These are phyloP conservation scores for Termitomyces bulborhizus DNA, from an alignment of 768 basidiomycete species.

Conservation along the genomic window DNA sequence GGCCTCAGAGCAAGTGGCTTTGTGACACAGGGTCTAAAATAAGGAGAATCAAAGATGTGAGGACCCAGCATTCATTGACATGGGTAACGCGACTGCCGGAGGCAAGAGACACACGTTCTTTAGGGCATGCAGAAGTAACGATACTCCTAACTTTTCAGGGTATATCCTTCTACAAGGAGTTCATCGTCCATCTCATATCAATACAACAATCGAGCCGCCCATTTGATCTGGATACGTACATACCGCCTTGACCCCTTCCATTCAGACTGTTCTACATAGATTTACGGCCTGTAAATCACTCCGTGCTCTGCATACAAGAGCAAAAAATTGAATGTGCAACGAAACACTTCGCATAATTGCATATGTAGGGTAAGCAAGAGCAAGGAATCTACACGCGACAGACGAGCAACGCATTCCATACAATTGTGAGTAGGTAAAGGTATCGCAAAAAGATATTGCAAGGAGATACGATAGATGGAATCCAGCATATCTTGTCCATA, in stretches of 20 bases:
- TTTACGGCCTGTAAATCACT: no score
- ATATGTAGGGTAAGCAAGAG: not conserved
- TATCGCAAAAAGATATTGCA: slow-evolving; percentile 4
- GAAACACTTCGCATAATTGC: slow-evolving; percentile 2
- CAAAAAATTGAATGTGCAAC: not conserved
- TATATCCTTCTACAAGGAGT: no score
- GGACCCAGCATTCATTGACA: not conserved
- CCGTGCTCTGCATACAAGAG: not conserved
- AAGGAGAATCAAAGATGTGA: not conserved
- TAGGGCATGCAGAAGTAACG: not conserved
- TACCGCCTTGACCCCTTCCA: no score
- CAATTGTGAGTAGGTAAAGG: not conserved
- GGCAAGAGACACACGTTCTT: no score
- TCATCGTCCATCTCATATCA: not conserved
- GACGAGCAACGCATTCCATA: not conserved
- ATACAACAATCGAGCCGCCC: no score
- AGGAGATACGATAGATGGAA: not conserved
- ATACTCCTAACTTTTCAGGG: not conserved
- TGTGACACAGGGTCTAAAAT: not conserved
- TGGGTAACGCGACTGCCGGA: not conserved
- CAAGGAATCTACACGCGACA: not conserved
- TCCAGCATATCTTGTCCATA: not conserved
- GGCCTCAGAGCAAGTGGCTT: not conserved
- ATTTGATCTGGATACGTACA: no score
- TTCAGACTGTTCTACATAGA: no score